Evolutionary conservation across 2,329 filamentous ascomycete species (phyloP).

Genomic region (Fusarium mangiferae): DNA sequence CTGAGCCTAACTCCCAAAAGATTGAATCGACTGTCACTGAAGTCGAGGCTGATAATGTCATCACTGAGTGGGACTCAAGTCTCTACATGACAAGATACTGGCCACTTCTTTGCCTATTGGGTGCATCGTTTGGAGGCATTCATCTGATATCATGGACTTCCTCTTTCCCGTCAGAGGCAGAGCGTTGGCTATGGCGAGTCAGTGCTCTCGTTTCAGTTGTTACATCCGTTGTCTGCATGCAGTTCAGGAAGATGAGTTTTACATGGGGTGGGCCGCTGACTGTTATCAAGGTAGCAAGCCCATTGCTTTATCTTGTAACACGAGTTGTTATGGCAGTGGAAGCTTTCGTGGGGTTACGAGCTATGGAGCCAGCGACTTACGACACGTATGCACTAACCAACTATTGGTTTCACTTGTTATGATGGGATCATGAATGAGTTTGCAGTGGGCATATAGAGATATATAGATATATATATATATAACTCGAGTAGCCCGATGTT

Average conservation of each 20-base stretch:
- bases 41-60: not conserved
- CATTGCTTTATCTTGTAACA: constrained; percentile 18
- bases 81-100: constrained; percentile 26
- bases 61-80: constrained; percentile 13
- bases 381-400: not conserved
- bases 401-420: constrained; percentile 20
- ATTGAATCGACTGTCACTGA: not conserved
- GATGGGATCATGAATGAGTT: not conserved
- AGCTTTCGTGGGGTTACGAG: constrained; percentile 13
- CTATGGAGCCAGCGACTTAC: constrained; percentile 18
- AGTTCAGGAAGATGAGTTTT: constrained; percentile 13
- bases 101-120: constrained; percentile 17
- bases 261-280: constrained; percentile 9
- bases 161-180: constrained; percentile 8
- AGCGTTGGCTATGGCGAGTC: constrained; percentile 17
- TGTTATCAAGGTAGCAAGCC: constrained; percentile 7
- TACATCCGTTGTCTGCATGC: constrained; percentile 7
- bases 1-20: not conserved
- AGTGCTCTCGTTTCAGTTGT: constrained; percentile 12
- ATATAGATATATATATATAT: no score
- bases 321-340: constrained; percentile 18
- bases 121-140: constrained; percentile 17
- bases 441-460: not conserved
- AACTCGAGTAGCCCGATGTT: not conserved
- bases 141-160: constrained; percentile 18